phyloP scores from a whole-genome alignment of 257 asterid genomes.

The Solanum bulbocastanum region DNA sequence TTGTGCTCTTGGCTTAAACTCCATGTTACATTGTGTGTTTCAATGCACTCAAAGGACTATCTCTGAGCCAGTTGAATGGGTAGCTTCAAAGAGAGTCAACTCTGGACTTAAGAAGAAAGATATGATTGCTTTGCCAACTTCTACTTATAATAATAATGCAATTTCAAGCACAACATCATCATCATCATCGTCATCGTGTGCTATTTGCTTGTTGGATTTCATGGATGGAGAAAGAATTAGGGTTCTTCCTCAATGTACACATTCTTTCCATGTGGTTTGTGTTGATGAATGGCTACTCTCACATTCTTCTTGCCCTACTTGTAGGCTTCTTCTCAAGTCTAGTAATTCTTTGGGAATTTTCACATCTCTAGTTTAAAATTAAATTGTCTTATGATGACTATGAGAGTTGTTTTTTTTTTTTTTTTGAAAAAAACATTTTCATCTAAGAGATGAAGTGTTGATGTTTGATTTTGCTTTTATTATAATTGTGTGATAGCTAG shows the following conservation, averaged over 20 bases:
- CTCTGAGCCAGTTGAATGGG: slow-evolving; percentile 12
- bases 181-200: background rate
- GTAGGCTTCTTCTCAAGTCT: slow-evolving; percentile 15
- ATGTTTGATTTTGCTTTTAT: background rate
- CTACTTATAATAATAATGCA: slow-evolving; percentile 1
- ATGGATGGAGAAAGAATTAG: slow-evolving; percentile 8
- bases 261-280: slow-evolving; percentile 21
- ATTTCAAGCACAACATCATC: background rate
- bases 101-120: slow-evolving; percentile 18
- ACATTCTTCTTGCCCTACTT: slow-evolving; percentile 26
- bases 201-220: slow-evolving; percentile 24
- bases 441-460: background rate
- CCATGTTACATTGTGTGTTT: slow-evolving; percentile 13
- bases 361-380: background rate
- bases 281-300: slow-evolving; percentile 19
- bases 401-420: background rate
- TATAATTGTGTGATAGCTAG: background rate
- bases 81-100: slow-evolving; percentile 8
- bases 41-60: slow-evolving; percentile 7
- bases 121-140: slow-evolving; percentile 9
- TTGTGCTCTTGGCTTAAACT: slow-evolving; percentile 19
- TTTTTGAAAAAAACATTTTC: background rate
- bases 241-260: slow-evolving; percentile 22
- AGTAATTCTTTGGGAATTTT: background rate
- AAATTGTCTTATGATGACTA: background rate